Conservation (phyloP, 108 stramenopile genomes). For the Stephanodiscus minutulus region DNA sequence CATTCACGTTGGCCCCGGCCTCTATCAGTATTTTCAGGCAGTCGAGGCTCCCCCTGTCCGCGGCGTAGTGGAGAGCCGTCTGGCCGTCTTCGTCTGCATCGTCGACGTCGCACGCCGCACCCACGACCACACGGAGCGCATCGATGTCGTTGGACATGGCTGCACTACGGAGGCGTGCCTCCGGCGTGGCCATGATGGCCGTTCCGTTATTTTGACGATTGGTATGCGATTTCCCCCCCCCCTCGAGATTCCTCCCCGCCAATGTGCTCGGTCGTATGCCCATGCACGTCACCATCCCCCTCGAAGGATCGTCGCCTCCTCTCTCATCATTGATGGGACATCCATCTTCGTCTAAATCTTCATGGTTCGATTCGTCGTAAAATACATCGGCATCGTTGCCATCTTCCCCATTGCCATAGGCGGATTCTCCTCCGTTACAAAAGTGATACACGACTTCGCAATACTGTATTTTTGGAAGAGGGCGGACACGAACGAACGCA, state of each 20-base stretch:
- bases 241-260: conserved; percentile 1
- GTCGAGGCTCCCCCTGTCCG: conserved; percentile 69
- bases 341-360: conserved; percentile 52
- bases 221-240: conserved; percentile 3
- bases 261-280: conserved; percentile 44
- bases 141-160: conserved; percentile 48
- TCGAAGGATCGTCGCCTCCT: conserved; percentile 34
- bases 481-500: background rate
- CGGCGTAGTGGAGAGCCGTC: conserved; percentile 79
- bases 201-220: conserved; percentile 11
- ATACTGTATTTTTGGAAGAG: conserved; percentile 53
- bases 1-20: conserved; percentile 70
- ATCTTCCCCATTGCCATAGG: conserved; percentile 1
- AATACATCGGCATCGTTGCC: conserved; percentile 27
- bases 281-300: conserved; percentile 43
- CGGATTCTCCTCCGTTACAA: conserved; percentile 31
- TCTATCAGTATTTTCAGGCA: conserved; percentile 60
- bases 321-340: conserved; percentile 54
- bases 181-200: conserved; percentile 7
- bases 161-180: conserved; percentile 52
- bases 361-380: conserved; percentile 45
- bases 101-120: conserved; percentile 48
- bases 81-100: conserved; percentile 66
- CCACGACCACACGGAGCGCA: conserved; percentile 31
- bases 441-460: conserved; percentile 65